Evolutionary conservation across 1,139 yeast species (phyloP), one percentile per base, ranked within the genome.

Genomic region (Saccharomyces hybrid): DNA sequence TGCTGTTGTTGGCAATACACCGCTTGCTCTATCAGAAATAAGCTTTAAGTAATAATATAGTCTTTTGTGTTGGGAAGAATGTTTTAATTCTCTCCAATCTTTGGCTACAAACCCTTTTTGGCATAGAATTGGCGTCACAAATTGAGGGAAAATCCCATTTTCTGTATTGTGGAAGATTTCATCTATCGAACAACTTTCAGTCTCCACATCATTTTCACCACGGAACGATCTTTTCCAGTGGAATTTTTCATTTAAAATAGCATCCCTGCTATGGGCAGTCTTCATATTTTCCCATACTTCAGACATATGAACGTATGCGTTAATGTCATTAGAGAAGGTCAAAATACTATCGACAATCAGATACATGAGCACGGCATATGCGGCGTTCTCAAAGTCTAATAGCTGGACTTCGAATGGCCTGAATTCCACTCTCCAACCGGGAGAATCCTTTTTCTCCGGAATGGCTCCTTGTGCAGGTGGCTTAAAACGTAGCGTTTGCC

Each of bases 361-460:
- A 13, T 86, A 81, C 47, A 88, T 76, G 66, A 93, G 86, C 16
- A 80, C 80, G 1, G 96, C 78, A 69, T 81, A 89, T 0, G 99
- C 99, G 1, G 99, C 97, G 69, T 93, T 93, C 70, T 93, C 99
- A 69, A 93, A 95, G 72, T 93, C 99, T 6, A 97, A 87, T 56
- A 91, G 67, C 69, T 95, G 98, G 55, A 93, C 87, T 66, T 93
- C 99, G 87, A 93, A 82, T 28, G 98, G 91, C 62, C 99, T 80
- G 70, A 93, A 89, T 74, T 93, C 99, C 26, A 93, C 97, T 68
- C 99, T 80, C 99, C 99, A 93, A 14, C 99, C 99, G 1, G 97
- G 96, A 3, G 72, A 73, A 9, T 58, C 57, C 31, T 69, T 65
- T 55, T 71, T 73, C 14, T 66, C 73, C 58, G 78, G 78, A 0